Percentiles rank a stretch among this genome's conserved stretches.
Conservation (phyloP, 176 grass and related monocot species). For the Zoysia pacifica region DNA sequence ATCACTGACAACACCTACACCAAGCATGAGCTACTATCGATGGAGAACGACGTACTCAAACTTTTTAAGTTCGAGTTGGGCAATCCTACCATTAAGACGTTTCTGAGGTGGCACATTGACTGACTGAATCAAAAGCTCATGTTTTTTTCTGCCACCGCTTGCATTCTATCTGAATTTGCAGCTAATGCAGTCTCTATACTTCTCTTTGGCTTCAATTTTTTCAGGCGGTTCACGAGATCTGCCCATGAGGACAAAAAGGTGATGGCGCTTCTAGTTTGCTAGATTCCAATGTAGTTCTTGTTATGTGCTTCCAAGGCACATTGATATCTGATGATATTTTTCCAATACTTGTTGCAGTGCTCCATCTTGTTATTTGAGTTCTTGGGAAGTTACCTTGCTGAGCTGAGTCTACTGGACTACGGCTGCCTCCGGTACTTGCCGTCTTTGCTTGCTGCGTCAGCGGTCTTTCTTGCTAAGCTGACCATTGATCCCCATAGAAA, state of each 20-base stretch:
- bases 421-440: slow-evolving; percentile 74
- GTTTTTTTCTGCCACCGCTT: background rate
- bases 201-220: slow-evolving; percentile 27
- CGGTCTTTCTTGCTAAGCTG: slow-evolving; percentile 71
- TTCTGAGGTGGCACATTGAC: slow-evolving; percentile 54
- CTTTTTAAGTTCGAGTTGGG: slow-evolving; percentile 88
- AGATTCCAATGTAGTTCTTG: background rate
- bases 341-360: slow-evolving; percentile 39
- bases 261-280: background rate
- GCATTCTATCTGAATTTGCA: background rate
- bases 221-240: slow-evolving; percentile 63
- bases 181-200: slow-evolving; percentile 8
- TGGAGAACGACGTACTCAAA: slow-evolving; percentile 88
- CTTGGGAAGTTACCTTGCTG: slow-evolving; percentile 72
- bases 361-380: slow-evolving; percentile 61
- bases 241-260: slow-evolving; percentile 66
- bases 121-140: background rate
- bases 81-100: slow-evolving; percentile 84
- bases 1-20: slow-evolving; percentile 97
- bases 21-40: slow-evolving; percentile 79
- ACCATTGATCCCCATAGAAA: slow-evolving; percentile 56
- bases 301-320: background rate
- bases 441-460: slow-evolving; percentile 79
- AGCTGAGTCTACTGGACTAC: slow-evolving; percentile 86
- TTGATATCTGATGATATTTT: slow-evolving; percentile 31